Conservation (phyloP, 176 grass and related monocot genomes). For the Leersia perrieri region DNA sequence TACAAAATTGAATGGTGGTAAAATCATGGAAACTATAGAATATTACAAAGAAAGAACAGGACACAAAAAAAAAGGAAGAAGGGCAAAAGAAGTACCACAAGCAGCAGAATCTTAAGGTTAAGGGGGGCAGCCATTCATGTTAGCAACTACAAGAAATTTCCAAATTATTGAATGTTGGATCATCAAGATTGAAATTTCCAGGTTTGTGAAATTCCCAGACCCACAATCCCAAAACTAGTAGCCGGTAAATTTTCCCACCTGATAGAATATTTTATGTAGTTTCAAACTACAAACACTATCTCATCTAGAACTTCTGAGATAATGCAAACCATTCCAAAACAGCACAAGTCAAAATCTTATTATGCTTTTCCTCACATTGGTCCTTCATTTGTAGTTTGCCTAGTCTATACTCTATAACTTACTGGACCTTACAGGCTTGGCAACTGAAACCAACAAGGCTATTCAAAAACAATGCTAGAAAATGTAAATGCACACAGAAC, state of each 20-base stretch:
- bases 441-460: background rate
- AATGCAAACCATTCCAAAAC: background rate
- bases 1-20: constrained; percentile 4
- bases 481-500: background rate
- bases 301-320: background rate
- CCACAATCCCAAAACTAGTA: no score
- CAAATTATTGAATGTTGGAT: constrained; percentile 5
- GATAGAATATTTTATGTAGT: background rate
- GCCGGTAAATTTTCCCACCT: background rate
- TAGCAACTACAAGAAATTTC: background rate
- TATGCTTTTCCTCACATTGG: background rate
- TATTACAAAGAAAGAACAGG: constrained; percentile 9
- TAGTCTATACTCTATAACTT: background rate
- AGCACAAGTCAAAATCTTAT: background rate
- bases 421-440: background rate
- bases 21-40: constrained; percentile 31
- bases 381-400: background rate
- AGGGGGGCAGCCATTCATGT: constrained; percentile 8
- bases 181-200: background rate
- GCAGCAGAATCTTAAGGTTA: background rate
- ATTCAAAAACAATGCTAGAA: constrained; percentile 17
- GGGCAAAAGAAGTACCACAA: constrained; percentile 4
- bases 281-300: background rate
- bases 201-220: background rate
- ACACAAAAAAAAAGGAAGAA: background rate